Base-by-base conservation (phyloP, 2,329 filamentous ascomycete genomes). In the Trichoderma gracile region DNA sequence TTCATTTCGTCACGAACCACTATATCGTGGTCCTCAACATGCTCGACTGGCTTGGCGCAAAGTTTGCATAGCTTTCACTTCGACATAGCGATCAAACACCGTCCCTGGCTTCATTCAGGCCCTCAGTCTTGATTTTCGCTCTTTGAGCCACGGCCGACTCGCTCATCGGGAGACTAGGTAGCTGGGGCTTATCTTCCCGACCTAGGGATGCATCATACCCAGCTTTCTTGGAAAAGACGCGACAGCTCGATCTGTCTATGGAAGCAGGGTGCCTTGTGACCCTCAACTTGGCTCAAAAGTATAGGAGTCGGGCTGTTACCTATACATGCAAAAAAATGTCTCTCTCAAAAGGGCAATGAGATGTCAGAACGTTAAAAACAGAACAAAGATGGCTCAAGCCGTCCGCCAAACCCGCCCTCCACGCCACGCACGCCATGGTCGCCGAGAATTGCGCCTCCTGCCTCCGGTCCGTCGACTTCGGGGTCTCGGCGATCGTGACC, bases 401-500 rank as follows among this genome's bases (percentile, higher is more conserved):
- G 12, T 17, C 30, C 3, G 47, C 27, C 38, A 33, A 52, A 52
- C 38, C 47, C 57, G 47, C 38, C 57, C 19, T 59, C 43, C 42
- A 23, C 61, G 52, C 43, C 61, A 47, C 64, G 64, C 64, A 63
- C 64, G 64, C 58, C 64, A 65, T 65, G 58, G 59, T 65, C 64
- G 50, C 64, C 64, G 64, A 65, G 21, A 63, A 65, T 65, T 63
- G 52, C 58, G 60, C 50, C 30, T 63, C 64, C 43, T 30, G 38
- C 33, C 42, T 33, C 45, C 53, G 52, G 38, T 46, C 42, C 59
- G 50, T 57, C 58, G 56, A 56, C 33, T 30, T 65, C 64, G 64
- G 58, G 49, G 64, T 65, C 52, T 65, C 64, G 64, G 64, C 58
- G 59, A 63, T 59, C 52, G 43, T 25, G 38, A 27, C 64, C 50